phyloP scores from a whole-genome alignment of 441 rosid species.

The Bruguiera hainesii region DNA sequence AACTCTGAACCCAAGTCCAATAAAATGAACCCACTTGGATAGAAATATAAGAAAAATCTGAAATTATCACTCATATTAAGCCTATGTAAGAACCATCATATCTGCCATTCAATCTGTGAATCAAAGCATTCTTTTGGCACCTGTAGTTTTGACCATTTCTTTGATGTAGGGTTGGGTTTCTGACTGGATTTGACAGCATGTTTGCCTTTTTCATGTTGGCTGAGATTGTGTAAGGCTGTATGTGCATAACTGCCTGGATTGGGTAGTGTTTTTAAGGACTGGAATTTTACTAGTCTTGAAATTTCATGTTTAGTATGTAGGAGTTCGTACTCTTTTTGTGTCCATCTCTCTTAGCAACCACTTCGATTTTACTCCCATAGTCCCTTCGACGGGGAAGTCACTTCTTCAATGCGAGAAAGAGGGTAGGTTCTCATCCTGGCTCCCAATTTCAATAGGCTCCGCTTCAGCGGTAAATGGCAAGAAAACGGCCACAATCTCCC shows the following conservation, averaged over 20 bases:
- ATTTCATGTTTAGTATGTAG: too few relatives aligned
- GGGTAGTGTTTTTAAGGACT: not conserved
- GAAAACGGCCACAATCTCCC: constrained; percentile 81
- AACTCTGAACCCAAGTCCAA: too few relatives aligned
- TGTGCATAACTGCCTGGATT: not conserved
- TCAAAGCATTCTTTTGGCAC: constrained; percentile 8
- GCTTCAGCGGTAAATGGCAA: constrained; percentile 78
- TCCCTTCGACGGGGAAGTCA: constrained; percentile 23
- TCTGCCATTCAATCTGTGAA: not conserved
- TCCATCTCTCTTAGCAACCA: too few relatives aligned
- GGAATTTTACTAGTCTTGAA: not conserved
- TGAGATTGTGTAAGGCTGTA: not conserved
- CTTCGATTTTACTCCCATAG: too few relatives aligned
- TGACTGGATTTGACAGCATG: not conserved
- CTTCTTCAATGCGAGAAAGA: constrained; percentile 49
- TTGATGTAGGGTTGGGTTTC: not conserved
- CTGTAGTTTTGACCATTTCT: constrained; percentile 2
- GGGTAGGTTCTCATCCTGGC: constrained; percentile 54
- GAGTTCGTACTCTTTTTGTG: too few relatives aligned
- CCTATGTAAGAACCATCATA: constrained; percentile 47
- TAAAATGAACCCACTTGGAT: too few relatives aligned
- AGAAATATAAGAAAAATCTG: too few relatives aligned
- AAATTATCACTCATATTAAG: constrained; percentile 21
- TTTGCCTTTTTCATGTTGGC: not conserved
- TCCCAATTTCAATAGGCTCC: constrained; percentile 84